These are phyloP conservation scores for Pythium periplocum DNA, from an alignment of 352 stramenopile genomes.

Conservation along the genomic window DNA sequence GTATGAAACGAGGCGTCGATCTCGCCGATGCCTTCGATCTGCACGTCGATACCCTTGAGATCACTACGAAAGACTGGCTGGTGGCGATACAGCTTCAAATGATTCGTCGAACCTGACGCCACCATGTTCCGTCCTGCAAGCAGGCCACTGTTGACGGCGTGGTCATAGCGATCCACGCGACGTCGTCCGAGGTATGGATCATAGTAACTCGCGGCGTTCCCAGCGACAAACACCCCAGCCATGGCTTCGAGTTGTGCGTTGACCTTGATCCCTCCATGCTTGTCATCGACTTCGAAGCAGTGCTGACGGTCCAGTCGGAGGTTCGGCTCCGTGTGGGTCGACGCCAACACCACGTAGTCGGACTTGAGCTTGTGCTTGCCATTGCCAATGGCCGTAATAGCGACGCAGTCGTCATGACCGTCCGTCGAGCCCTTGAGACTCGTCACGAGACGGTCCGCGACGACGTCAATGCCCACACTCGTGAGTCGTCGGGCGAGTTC, in stretches of 20 bases:
- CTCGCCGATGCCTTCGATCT: slow-evolving; percentile 83
- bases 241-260: slow-evolving; percentile 89
- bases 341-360: slow-evolving; percentile 91
- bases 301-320: slow-evolving; percentile 54
- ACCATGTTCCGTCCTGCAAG: slow-evolving; percentile 88
- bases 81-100: slow-evolving; percentile 85
- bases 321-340: slow-evolving; percentile 86
- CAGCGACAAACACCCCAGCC: slow-evolving; percentile 87
- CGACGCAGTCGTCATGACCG: slow-evolving; percentile 40
- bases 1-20: slow-evolving; percentile 74
- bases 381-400: slow-evolving; percentile 61
- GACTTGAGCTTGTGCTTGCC: slow-evolving; percentile 66
- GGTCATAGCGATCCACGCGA: slow-evolving; percentile 89
- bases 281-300: slow-evolving; percentile 81
- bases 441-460: slow-evolving; percentile 72
- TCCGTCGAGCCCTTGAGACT: slow-evolving; percentile 46
- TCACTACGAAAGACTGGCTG: slow-evolving; percentile 87
- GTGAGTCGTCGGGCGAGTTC: slow-evolving; percentile 59
- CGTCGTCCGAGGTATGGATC: slow-evolving; percentile 82
- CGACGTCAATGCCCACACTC: slow-evolving; percentile 55
- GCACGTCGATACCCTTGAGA: slow-evolving; percentile 61
- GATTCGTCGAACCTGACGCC: slow-evolving; percentile 29
- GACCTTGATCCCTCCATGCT: slow-evolving; percentile 87
- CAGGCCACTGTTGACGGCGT: slow-evolving; percentile 90
- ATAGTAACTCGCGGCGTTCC: slow-evolving; percentile 87